Evolutionary conservation across 495 filamentous ascomycete genomes (phyloP).

Genomic region (Rostrohypoxylon terebratum): DNA sequence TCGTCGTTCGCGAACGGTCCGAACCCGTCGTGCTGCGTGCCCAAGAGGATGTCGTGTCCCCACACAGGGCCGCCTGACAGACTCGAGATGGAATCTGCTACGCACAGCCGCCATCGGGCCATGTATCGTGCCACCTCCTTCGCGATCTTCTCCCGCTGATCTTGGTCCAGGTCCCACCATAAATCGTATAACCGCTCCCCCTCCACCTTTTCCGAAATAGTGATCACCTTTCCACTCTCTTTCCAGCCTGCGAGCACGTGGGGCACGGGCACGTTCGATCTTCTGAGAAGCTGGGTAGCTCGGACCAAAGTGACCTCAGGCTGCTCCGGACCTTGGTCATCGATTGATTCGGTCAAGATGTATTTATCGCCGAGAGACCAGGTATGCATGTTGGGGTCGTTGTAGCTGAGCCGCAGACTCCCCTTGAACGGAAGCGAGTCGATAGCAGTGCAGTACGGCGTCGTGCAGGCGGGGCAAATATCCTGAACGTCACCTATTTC

Average conservation of each 20-base stretch:
- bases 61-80: constrained; percentile 35
- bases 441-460: constrained; percentile 41
- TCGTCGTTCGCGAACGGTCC: constrained; percentile 42
- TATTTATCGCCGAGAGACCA: constrained; percentile 46
- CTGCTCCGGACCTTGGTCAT: constrained; percentile 26
- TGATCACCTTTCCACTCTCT: constrained; percentile 43
- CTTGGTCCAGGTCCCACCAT: constrained; percentile 39
- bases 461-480: constrained; percentile 45
- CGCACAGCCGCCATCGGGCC: constrained; percentile 32
- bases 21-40: constrained; percentile 18
- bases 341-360: constrained; percentile 39
- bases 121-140: constrained; percentile 33
- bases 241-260: constrained; percentile 46
- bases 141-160: constrained; percentile 37
- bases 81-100: constrained; percentile 36
- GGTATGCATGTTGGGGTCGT: constrained; percentile 42
- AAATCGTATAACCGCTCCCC: constrained; percentile 46
- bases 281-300: constrained; percentile 22
- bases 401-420: constrained; percentile 39
- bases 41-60: constrained; percentile 38
- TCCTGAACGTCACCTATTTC: constrained; percentile 48
- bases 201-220: constrained; percentile 30
- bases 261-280: constrained; percentile 34
- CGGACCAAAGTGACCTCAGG: constrained; percentile 30
- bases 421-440: constrained; percentile 46